Conservation (phyloP, 441 rosid species). For the Arabidopsis hybrid region DNA sequence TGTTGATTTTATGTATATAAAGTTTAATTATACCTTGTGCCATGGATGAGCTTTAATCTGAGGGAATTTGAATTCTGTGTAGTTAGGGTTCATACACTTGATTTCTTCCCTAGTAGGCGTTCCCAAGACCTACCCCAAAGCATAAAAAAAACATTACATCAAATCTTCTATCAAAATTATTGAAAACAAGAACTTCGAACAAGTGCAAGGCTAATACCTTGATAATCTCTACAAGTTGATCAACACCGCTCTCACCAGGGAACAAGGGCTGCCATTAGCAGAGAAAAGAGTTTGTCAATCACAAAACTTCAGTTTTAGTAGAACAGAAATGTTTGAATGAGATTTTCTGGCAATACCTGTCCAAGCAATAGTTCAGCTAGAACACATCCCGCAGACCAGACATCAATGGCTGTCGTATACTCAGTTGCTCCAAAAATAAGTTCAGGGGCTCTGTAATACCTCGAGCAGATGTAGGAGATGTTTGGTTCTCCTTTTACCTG, state of each 20-base stretch:
- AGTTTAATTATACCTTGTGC: slow-evolving; percentile 75
- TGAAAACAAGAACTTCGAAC: neutral
- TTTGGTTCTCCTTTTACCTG: slow-evolving; percentile 99
- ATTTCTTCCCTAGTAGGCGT: slow-evolving; percentile 99
- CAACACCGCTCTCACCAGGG: slow-evolving; percentile 95
- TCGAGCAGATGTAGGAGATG: slow-evolving; percentile 94
- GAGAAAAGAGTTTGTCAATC: neutral
- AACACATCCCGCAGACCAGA: slow-evolving; percentile 98
- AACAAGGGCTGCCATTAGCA: slow-evolving; percentile 77
- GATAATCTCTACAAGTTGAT: slow-evolving; percentile 98
- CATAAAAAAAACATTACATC: slow-evolving; percentile 12
- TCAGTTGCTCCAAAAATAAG: slow-evolving; percentile 98
- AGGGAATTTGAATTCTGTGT: slow-evolving; percentile 92
- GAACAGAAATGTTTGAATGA: slow-evolving; percentile 23
- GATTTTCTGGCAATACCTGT: slow-evolving; percentile 57
- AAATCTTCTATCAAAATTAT: neutral
- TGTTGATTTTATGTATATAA: slow-evolving; percentile 4
- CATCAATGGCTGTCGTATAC: slow-evolving; percentile 86
- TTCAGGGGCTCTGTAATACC: slow-evolving; percentile 98
- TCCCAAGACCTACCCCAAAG: slow-evolving; percentile 70
- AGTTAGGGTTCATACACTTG: slow-evolving; percentile 97
- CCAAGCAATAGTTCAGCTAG: slow-evolving; percentile 91
- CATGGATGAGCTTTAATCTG: slow-evolving; percentile 98
- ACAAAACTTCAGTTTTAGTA: neutral
- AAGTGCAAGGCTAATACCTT: slow-evolving; percentile 61